Evolutionary conservation across 2,329 filamentous ascomycete genomes (phyloP).

Genomic region (Fusarium stilboides): DNA sequence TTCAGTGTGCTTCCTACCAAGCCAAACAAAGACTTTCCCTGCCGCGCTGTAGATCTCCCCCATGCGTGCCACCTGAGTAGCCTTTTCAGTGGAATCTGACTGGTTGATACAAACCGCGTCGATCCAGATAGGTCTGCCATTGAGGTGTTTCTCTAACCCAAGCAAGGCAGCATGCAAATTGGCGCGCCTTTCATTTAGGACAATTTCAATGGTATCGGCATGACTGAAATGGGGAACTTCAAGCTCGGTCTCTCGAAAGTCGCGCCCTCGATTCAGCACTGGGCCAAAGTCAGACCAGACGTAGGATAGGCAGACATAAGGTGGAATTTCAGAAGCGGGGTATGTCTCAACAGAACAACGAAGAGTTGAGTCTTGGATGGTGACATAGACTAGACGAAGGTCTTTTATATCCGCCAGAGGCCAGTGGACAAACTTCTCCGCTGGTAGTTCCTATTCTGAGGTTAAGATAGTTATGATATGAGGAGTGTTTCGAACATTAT

Average conservation of each 20-base stretch:
- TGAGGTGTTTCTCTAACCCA: slow-evolving; percentile 5
- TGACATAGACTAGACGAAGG: not conserved
- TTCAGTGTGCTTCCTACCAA: not conserved
- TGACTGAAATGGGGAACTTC: slow-evolving; percentile 23
- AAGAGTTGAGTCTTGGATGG: not conserved
- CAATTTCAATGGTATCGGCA: slow-evolving; percentile 5
- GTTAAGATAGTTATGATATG: not conserved
- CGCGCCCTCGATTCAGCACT: slow-evolving; percentile 13
- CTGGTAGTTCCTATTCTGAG: not conserved
- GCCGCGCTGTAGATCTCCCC: slow-evolving; percentile 24
- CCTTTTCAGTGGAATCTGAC: slow-evolving; percentile 6
- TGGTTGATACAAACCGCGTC: slow-evolving; percentile 28
- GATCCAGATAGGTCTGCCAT: slow-evolving; percentile 17
- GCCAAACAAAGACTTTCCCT: slow-evolving; percentile 21
- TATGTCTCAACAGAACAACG: slow-evolving; percentile 1
- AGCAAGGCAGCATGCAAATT: slow-evolving; percentile 24
- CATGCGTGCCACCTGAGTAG: slow-evolving; percentile 15
- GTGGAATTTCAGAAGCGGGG: slow-evolving; percentile 5
- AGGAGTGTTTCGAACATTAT: no score
- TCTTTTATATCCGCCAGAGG: not conserved
- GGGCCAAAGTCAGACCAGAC: slow-evolving; percentile 32
- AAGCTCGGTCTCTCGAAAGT: slow-evolving; percentile 27
- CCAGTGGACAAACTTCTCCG: slow-evolving; percentile 5
- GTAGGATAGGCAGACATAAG: slow-evolving; percentile 25
- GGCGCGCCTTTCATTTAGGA: not conserved